Base-by-base conservation (phyloP, 257 asterid species). In the Ehretia macrophylla region DNA sequence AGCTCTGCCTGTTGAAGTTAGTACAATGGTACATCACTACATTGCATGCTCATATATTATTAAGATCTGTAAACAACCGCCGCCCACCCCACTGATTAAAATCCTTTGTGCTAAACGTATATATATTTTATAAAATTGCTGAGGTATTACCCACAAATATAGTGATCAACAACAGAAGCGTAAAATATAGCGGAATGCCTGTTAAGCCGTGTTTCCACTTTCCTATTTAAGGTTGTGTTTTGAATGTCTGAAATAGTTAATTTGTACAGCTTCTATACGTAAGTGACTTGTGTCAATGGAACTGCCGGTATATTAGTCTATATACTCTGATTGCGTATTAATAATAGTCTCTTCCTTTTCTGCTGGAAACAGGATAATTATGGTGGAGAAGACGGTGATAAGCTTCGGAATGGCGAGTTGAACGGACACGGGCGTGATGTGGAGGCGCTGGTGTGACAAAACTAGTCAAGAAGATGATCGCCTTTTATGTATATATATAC, bases 1-100 rank as follows among this genome's bases (percentile, higher is more conserved):
- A 17, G 83, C 77, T 52, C 65, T 66, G 14, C 80, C 93, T 59
- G 37, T 54, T 42, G 80, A 85, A 53, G 95, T 89, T 74, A 86
- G 95, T 75, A 58, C 32, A 18, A 17, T 14, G 20, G 48, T 59
- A 62, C 48, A 39, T 37, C 4, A 11, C 62, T 54, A 5, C 35
- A 17, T 38, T 42, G 22, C 14, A 58, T 10, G 51, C 5, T 57
- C 50, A 13, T 6, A 5, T 4, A 11, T 8, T 14, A 1, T 57
- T 17, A n/a, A n/a, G n/a, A n/a, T n/a, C n/a, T n/a, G n/a, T n/a
- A n/a, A n/a, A n/a, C n/a, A n/a, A n/a, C n/a, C n/a, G n/a, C n/a
- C n/a, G n/a, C n/a, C n/a, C n/a, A n/a, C n/a, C n/a, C n/a, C n/a
- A n/a, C n/a, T n/a, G n/a, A n/a, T n/a, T n/a, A n/a, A n/a, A n/a